phyloP scores from a whole-genome alignment of 2,329 filamentous ascomycete species.

The Neopestalotiopsis sp. region DNA sequence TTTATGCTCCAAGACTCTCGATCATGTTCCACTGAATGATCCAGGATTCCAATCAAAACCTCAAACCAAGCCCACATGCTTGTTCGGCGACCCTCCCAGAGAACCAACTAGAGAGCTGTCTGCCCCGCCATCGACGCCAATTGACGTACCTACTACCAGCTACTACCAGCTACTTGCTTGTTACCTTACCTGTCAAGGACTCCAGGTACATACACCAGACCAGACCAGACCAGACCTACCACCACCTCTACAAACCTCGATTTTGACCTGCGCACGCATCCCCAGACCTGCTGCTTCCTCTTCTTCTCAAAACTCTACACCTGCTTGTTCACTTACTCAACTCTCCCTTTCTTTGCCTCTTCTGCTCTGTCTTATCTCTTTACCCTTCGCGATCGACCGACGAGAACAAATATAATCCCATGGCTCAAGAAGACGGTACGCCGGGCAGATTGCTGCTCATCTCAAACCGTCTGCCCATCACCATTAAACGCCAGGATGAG shows the following conservation, averaged over 20 bases:
- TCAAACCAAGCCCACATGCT: neutral
- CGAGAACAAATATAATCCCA: neutral
- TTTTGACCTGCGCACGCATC: neutral
- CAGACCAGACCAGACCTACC: no score
- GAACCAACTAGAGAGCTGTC: neutral
- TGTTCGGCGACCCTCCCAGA: neutral
- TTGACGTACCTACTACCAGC: neutral
- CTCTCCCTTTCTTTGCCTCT: neutral
- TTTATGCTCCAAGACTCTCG: neutral
- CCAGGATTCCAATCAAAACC: neutral
- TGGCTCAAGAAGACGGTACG: conserved; percentile 12
- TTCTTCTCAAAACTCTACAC: neutral
- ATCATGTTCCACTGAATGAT: neutral
- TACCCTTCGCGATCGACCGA: neutral
- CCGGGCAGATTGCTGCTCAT: conserved; percentile 75
- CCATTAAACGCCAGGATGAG: conserved; percentile 91
- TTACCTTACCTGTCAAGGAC: no score
- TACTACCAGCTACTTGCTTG: neutral
- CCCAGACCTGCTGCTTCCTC: neutral
- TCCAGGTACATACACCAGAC: neutral
- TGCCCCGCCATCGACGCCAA: conserved; percentile 1
- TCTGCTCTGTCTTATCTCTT: neutral
- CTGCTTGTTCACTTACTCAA: neutral
- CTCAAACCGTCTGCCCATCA: conserved; percentile 94
- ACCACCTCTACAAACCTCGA: neutral